phyloP scores from a whole-genome alignment of 768 basidiomycete genomes.

The Lentinula guzmanii region DNA sequence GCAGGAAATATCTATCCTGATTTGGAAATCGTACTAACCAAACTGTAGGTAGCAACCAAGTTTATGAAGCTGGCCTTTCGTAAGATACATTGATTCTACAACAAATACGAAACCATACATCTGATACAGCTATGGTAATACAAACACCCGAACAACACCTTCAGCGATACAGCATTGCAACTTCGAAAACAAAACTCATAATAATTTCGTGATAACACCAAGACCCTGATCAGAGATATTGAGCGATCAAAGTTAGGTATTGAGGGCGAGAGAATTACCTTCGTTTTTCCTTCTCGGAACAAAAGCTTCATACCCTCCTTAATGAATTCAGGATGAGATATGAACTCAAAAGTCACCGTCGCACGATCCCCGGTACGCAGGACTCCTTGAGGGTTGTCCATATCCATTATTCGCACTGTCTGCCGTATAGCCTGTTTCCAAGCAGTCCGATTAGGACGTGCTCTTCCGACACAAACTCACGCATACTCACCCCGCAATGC shows the following conservation, averaged over 20 bases:
- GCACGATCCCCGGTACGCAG: constrained; percentile 94
- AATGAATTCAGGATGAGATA: constrained; percentile 85
- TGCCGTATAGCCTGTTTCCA: constrained; percentile 70
- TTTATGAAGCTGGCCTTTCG: too few relatives aligned
- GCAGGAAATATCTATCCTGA: too few relatives aligned
- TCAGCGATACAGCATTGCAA: not conserved
- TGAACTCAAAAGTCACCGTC: constrained; percentile 92
- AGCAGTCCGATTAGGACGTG: not conserved
- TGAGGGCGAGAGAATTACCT: constrained; percentile 38
- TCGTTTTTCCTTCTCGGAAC: constrained; percentile 94
- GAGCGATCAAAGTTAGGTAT: constrained; percentile 4
- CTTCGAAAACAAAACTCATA: constrained; percentile 27
- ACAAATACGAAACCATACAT: not conserved
- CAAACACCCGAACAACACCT: not conserved
- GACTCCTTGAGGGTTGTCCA: constrained; percentile 86
- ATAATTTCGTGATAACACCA: constrained; percentile 65
- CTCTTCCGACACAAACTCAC: not conserved
- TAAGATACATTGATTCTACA: not conserved
- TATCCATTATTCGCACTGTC: constrained; percentile 84
- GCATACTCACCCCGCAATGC: constrained; percentile 70
- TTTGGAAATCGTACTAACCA: too few relatives aligned
- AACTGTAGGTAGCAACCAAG: too few relatives aligned
- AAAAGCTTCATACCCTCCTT: constrained; percentile 92
- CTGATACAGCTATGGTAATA: not conserved
- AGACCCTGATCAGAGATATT: constrained; percentile 45